Evolutionary conservation across 2,329 filamentous ascomycete species (phyloP), one percentile per base, ranked within the genome.

Genomic region (Botrytis paeoniae): DNA sequence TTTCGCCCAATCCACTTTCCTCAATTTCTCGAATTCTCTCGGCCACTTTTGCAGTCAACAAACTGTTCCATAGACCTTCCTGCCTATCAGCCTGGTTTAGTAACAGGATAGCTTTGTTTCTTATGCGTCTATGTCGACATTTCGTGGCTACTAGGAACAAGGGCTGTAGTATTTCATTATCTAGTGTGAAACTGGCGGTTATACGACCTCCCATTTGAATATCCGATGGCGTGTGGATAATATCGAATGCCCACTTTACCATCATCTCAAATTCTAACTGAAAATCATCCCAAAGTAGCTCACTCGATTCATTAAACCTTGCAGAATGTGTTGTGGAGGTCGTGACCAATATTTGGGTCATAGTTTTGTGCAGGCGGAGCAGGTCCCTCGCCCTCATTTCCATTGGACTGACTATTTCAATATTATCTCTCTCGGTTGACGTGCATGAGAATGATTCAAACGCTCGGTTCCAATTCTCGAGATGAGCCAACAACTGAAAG

Each of bases 91-190:
- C 88, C 76, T 85, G 87, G 65, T 84, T 83, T 68, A 92, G 80
- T 20, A 92, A 82, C 76, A 87, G 84, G 65, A 91, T 89, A 20
- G 89, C 89, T 75, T 87, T 86, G n/a, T 87, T 83, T 22, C 89
- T 85, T 60, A 86, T 84, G 2, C 82, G 75, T 0, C 85, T 84
- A 73, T 90, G 85, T 6, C 89, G 85, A 77, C 89, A 91, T 77
- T 90, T 90, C 14, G 87, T 89, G 18, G 88, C 89, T 20, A 89
- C 87, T 9, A 91, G 85, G 74, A 88, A 92, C 1, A 92, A 83
- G 0, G 88, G 88, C 10, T 88, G 86, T 4, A 91, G 85, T 71
- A 91, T 88, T 39, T 88, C 89, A 10, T 89, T 80, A 63, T 90
- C 88, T 29, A 89, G 85, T 63, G 87, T 88, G 79, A 91, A 91